Evolutionary conservation across 495 filamentous ascomycete species (phyloP), one percentile per base, ranked within the genome.

Genomic region (Penicillium subrubescens): DNA sequence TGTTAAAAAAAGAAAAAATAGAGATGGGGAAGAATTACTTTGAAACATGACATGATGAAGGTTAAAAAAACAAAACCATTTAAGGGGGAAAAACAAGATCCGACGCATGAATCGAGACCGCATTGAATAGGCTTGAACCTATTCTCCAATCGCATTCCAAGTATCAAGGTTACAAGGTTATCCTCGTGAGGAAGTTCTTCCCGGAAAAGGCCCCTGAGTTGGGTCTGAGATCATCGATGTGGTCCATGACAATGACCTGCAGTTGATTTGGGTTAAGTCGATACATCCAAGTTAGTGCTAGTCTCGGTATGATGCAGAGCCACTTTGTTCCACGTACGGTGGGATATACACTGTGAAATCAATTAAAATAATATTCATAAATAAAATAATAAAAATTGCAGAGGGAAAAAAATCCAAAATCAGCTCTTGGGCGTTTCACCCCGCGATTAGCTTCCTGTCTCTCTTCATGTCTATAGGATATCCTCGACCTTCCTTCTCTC

Each of bases 381-480:
- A 67, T 46, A 59, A 60, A 62, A 61, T 39, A 67, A 51, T 66
- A 66, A 52, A 68, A 60, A 56, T 33, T 61, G 25, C 48, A 63
- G 62, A 61, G 66, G 48, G 60, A 63, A 39, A 62, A 65, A 68
- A 33, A 65, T 66, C 65, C 57, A 67, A 67, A 75, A 67, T 48
- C 56, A 66, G 59, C 57, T 63, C 39, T 62, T 60, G 60, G 68
- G 65, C 70, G 71, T 77, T 75, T 77, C 75, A 77, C 75, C 75
- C 74, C 75, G 70, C 75, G 73, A 75, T 77, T 75, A 75, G 75
- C 73, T 72, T 70, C 67, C 46, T 55, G 44, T 68, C 66, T 73
- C 66, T 72, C 59, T 64, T 69, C 63, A 53, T 56, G 61, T 73
- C 70, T 73, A 71, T 72, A 71, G 63, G 60, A 66, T 59, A 58